These are phyloP conservation scores for Lecanoromycetidae sp. DNA, from an alignment of 2,329 filamentous ascomycete genomes.

Conservation along the genomic window DNA sequence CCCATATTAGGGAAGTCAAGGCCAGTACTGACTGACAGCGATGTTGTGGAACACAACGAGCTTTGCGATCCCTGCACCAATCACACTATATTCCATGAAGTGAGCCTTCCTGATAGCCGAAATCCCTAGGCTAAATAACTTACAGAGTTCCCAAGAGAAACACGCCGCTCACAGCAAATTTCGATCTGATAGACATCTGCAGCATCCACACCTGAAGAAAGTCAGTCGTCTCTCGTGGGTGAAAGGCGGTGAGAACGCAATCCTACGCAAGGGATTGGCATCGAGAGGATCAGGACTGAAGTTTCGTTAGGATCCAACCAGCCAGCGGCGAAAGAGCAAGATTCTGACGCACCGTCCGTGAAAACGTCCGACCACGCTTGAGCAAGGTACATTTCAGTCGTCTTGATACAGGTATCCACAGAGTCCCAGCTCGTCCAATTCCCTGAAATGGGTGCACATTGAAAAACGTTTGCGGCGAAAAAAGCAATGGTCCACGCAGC, in stretches of 20 bases:
- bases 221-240: not conserved
- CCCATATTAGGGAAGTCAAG: not conserved
- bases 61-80: not conserved
- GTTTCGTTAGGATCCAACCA: not conserved
- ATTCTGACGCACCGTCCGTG: constrained; percentile 19
- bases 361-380: constrained; percentile 18
- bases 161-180: constrained; percentile 3
- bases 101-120: too few relatives aligned
- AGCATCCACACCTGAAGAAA: constrained; percentile 8
- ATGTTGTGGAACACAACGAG: not conserved
- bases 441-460: constrained; percentile 5
- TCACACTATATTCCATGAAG: not conserved
- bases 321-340: constrained; percentile 7
- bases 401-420: constrained; percentile 2
- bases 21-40: not conserved
- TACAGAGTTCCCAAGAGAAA: constrained; percentile 2
- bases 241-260: not conserved
- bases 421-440: not conserved
- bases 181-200: constrained; percentile 2
- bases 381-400: not conserved
- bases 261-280: not conserved
- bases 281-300: not conserved
- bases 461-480: too few relatives aligned
- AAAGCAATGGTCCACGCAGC: constrained; percentile 1
- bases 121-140: not conserved